Evolutionary conservation across 768 basidiomycete genomes (phyloP), one percentile per base, ranked within the genome.

Genomic region (Phanerochaete sordida): DNA sequence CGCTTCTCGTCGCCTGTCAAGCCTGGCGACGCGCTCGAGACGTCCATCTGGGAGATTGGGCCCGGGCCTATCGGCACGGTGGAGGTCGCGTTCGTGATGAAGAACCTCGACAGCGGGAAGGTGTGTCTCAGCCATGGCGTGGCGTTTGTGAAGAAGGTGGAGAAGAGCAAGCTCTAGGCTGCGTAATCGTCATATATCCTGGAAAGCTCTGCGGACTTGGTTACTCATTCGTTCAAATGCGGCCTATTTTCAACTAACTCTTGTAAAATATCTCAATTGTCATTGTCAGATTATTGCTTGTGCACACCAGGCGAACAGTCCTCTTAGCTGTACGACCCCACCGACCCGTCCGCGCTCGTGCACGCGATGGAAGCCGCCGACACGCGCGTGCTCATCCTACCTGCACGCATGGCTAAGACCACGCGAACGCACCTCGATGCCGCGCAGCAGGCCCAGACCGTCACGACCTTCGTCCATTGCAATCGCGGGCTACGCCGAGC

Each of bases 1-100:
- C 79, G 89, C 27, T 95, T 95, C 77, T 91, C 91, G 0, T 79
- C 88, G 1, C 93, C 92, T 30, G 91, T 94, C 12, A 86, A 82
- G 72, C 92, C 91, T 9, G 92, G 92, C 0, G 90, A 93, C 69
- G 82, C 79, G 44, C 79, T 93, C 30, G 87, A 93, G 80, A 92
- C 89, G 9, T 77, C 79, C 49, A 81, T 85, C 37, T 93, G 91
- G 91, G 88, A 90, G 66, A 79, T 93, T 6, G 89, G 88, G 2
- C 71, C 78, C 2, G 73, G 68, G 1, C 70, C 72, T 2, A 65
- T 71, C 23, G 75, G 74, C 23, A 71, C 71, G 43, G 69, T 69
- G 3, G 76, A 79, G 62, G 60, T 79, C 24, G 65, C 70, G 12
- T 79, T 79, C 58, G 71, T 71, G 30, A 75, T 73, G 45, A 77